Conservation (phyloP, 1,139 yeast species). For the Suhomyces choctaworum region DNA sequence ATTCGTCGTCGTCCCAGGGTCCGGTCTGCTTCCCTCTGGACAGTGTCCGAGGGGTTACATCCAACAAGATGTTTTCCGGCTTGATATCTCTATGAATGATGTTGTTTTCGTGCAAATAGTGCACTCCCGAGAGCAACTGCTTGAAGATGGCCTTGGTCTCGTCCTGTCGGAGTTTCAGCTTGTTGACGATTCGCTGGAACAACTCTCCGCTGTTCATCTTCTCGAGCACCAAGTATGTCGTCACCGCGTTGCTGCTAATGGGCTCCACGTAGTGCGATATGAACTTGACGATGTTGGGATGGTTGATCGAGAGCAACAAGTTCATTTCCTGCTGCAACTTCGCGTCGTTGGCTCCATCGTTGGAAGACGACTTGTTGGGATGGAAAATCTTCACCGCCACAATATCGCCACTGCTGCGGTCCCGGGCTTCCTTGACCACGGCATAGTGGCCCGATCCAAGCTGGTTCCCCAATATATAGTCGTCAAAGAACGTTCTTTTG, state of each 20-base stretch:
- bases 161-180: constrained; percentile 57
- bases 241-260: constrained; percentile 48
- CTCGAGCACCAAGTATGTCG: constrained; percentile 70
- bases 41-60: constrained; percentile 50
- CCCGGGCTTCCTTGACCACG: constrained; percentile 67
- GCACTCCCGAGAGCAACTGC: constrained; percentile 63
- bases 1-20: constrained; percentile 68
- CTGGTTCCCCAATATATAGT: constrained; percentile 59
- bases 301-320: constrained; percentile 63
- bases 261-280: constrained; percentile 72
- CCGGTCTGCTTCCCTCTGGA: constrained; percentile 58
- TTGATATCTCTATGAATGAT: constrained; percentile 88
- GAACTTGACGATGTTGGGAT: constrained; percentile 68
- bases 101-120: constrained; percentile 66
- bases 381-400: constrained; percentile 80
- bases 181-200: constrained; percentile 66
- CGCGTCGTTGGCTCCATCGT: constrained; percentile 32
- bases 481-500: constrained; percentile 53
- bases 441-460: constrained; percentile 81
- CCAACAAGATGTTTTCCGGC: constrained; percentile 85
- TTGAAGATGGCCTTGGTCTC: constrained; percentile 63
- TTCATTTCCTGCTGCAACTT: constrained; percentile 69
- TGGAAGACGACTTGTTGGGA: constrained; percentile 51
- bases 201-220: constrained; percentile 75
- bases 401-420: constrained; percentile 54